These are phyloP conservation scores for Schwanniomyces sp. DNA, from an alignment of 805 yeast genomes.

Conservation along the genomic window DNA sequence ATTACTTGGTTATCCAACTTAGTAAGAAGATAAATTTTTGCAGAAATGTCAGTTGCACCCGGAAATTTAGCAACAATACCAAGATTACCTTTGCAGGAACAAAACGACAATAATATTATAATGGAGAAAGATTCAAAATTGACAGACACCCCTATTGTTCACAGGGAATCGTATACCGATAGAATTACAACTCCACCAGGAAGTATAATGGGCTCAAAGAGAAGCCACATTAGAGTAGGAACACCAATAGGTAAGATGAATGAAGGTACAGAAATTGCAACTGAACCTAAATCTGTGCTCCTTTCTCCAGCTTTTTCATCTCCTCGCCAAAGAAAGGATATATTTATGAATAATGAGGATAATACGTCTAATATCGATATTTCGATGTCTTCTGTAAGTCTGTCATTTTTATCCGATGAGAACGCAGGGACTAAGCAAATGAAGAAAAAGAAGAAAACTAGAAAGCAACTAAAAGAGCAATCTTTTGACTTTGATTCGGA, in stretches of 20 bases:
- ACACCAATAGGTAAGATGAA: conserved; percentile 7
- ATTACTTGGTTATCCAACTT: too few species aligned
- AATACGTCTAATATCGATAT: conserved; percentile 13
- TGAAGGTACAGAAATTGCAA: conserved; percentile 3
- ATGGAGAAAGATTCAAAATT: neutral
- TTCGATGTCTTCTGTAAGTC: conserved; percentile 9
- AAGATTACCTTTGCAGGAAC: conserved; percentile 16
- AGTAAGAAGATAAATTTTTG: neutral
- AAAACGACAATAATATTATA: conserved; percentile 10
- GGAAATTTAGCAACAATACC: conserved; percentile 2
- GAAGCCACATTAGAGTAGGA: conserved; percentile 6
- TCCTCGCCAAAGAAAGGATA: conserved; percentile 35
- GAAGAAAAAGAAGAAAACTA: conserved; percentile 27
- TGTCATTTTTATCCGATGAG: conserved; percentile 12
- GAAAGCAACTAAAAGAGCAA: conserved; percentile 28
- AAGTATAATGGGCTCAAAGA: conserved; percentile 15
- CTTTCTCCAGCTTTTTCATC: conserved; percentile 48
- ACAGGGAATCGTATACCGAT: conserved; percentile 10
- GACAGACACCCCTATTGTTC: conserved; percentile 25
- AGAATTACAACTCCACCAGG: conserved; percentile 42
- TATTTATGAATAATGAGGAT: neutral
- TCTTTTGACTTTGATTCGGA: conserved; percentile 50
- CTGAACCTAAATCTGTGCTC: conserved; percentile 15
- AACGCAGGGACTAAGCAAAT: conserved; percentile 36
- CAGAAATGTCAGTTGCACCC: conserved; percentile 2